Base-by-base conservation (phyloP, 805 yeast genomes). In the Wickerhamomyces bisporus region DNA sequence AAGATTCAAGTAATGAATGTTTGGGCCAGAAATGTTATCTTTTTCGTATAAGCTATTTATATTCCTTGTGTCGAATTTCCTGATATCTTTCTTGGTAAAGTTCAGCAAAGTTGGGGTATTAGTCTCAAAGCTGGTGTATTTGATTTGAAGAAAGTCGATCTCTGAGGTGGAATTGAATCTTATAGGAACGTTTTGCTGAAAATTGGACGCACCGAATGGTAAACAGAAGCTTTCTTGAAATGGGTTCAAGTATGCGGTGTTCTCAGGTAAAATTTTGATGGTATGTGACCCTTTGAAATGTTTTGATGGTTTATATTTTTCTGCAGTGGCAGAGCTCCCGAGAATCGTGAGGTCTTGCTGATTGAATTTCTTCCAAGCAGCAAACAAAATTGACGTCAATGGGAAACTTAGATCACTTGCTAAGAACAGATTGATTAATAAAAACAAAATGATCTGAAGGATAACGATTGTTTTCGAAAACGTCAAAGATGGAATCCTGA, bases 271-370 rank as follows among this genome's bases (percentile, higher is more conserved):
- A 44, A 85, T 84, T 53, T 89, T 84, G 44, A 93, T 81, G 1
- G 89, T 84, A 53, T 86, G 85, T 30, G 78, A 79, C 31, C 98
- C 98, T 52, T 77, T 82, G 57, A 89, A 83, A 58, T 88, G 94
- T 32, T 44, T 46, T 19, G 50, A 39, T 1, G 34, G 49, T 38
- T 35, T 65, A 47, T 14, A 58, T 44, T 44, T 63, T 50, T 36
- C 55, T 12, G 30, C 45, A 33, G 26, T 47, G 50, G 72, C 62
- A 0, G 73, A 48, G 27, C 67, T 68, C 11, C 82, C 83, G 13
- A 64, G 61, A 5, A 78, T 57, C n/a, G 77, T 76, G 41, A 77
- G 57, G 42, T 77, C 81, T 42, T 65, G 66, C 9, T 64, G 58
- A 40, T 63, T 62, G 19, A 68, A 41, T 23, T 62, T 53, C 33